Evolutionary conservation across 495 filamentous ascomycete genomes (phyloP), one percentile per base, ranked within the genome.

Genomic region (Collariella sp.): DNA sequence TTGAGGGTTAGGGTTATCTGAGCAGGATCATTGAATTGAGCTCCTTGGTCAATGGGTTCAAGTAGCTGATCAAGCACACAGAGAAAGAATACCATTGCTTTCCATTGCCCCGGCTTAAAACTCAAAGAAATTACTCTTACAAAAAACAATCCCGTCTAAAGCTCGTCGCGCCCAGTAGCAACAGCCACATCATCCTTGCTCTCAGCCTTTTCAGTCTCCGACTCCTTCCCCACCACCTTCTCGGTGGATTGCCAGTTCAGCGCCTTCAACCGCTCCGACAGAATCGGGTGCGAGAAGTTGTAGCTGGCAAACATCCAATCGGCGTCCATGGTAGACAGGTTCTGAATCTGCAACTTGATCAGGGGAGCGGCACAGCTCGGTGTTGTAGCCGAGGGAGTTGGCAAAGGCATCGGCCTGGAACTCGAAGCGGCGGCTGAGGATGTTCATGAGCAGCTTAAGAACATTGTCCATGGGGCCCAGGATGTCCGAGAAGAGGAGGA

Each of bases 251-350:
- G 65, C 90, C 90, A 97, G 55, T 87, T 84, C 29, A 98, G 76
- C 0, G 91, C 93, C 72, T 84, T 88, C 59, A 98, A 74, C 58
- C 93, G 81, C 78, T 98, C 94, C 7, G 90, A 84, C 50, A 98
- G 79, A 59, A 97, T 97, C 1, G 93, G 93, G 71, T 98, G 93
- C 7, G 90, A 96, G 79, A 91, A 95, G 73, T 97, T 88, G 74
- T 97, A 98, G 74, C 84, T 91, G 23, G 94, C 90, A 69, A 96
- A 98, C 74, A 96, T 79, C 86, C 86, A 94, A 69, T 98, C 94
- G 38, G 93, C 93, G 68, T 98, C 94, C 91, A 97, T 96, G 52
- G 87, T 94, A 73, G 88, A 91, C 52, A 98, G 78, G 64, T 98
- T 98, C 73, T 97, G 89, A 68, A 96, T 88, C 70, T 98, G 93